Percentiles rank a stretch among this genome's conserved stretches.
These are phyloP conservation scores for Piper longum DNA, from an alignment of 164 flowering plant species.

Conservation along the genomic window DNA sequence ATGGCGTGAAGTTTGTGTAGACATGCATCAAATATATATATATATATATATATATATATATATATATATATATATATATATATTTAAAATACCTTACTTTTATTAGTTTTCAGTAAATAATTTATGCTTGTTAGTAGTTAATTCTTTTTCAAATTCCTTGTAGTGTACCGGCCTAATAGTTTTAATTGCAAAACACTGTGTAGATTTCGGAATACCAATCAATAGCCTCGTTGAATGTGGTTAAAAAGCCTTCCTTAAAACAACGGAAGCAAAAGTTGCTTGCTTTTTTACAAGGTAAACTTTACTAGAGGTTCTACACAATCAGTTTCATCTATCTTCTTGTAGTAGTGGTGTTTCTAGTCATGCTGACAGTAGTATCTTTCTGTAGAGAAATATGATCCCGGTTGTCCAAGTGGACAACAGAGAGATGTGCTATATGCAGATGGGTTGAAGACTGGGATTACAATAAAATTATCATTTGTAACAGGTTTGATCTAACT, in stretches of 20 bases:
- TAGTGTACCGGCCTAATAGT: background rate
- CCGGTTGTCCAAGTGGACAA: constrained; percentile 92
- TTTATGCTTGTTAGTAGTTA: background rate
- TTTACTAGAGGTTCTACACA: background rate
- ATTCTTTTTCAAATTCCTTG: background rate
- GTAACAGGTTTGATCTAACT: constrained; percentile 51
- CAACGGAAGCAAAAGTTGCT: constrained; percentile 65
- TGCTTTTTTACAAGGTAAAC: constrained; percentile 59
- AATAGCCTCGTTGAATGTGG: constrained; percentile 26
- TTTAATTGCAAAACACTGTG: constrained; percentile 25
- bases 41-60: too few species aligned
- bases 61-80: too few species aligned
- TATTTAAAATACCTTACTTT: too few species aligned
- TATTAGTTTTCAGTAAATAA: too few species aligned
- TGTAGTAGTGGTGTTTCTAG: background rate
- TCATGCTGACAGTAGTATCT: background rate
- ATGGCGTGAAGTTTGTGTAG: too few species aligned
- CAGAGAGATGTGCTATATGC: constrained; percentile 96
- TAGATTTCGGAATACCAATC: constrained; percentile 63
- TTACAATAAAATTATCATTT: constrained; percentile 91
- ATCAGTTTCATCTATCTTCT: background rate
- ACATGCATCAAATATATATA: too few species aligned
- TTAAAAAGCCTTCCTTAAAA: constrained; percentile 52
- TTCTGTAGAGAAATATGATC: constrained; percentile 74
- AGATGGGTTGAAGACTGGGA: constrained; percentile 99